Evolutionary conservation across 2,329 filamentous ascomycete genomes (phyloP).

Genomic region (Botrytis porri): DNA sequence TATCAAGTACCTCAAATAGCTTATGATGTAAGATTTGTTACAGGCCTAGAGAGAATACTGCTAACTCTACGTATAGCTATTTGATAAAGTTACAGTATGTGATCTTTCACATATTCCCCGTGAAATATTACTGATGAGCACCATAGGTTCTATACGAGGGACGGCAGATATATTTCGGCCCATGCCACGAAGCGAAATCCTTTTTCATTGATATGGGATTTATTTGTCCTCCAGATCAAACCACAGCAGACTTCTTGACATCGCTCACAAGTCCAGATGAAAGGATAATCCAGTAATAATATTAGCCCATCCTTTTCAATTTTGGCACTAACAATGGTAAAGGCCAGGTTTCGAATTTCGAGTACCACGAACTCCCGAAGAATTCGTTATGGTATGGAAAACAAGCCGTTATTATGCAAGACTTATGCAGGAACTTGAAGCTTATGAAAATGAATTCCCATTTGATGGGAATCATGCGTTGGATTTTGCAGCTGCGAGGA

Average conservation of each 20-base stretch:
- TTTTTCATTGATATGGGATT: conserved; percentile 75
- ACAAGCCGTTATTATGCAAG: conserved; percentile 45
- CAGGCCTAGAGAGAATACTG: neutral
- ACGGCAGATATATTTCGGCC: conserved; percentile 69
- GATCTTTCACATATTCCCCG: neutral
- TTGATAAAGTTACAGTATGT: conserved; percentile 56
- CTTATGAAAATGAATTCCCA: conserved; percentile 36
- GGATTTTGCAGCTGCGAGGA: conserved; percentile 44
- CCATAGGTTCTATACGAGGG: conserved; percentile 62
- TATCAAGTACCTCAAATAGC: conserved; percentile 69
- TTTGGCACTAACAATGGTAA: conserved; percentile 38
- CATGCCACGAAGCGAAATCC: conserved; percentile 56
- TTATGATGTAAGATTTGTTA: conserved; percentile 51
- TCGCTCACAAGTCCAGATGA: conserved; percentile 61
- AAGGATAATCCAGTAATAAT: conserved; percentile 24
- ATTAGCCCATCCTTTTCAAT: neutral
- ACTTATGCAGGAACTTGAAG: conserved; percentile 41
- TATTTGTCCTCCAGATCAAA: conserved; percentile 59
- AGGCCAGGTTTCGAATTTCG: conserved; percentile 56
- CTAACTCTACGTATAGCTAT: conserved; percentile 41
- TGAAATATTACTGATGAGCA: neutral
- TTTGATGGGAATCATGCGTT: conserved; percentile 46
- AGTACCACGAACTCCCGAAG: conserved; percentile 66
- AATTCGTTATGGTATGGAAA: conserved; percentile 58
- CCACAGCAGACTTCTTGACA: conserved; percentile 67